These are phyloP conservation scores for Huntiella bhutanensis DNA, from an alignment of 2,329 filamentous ascomycete species.

Conservation along the genomic window DNA sequence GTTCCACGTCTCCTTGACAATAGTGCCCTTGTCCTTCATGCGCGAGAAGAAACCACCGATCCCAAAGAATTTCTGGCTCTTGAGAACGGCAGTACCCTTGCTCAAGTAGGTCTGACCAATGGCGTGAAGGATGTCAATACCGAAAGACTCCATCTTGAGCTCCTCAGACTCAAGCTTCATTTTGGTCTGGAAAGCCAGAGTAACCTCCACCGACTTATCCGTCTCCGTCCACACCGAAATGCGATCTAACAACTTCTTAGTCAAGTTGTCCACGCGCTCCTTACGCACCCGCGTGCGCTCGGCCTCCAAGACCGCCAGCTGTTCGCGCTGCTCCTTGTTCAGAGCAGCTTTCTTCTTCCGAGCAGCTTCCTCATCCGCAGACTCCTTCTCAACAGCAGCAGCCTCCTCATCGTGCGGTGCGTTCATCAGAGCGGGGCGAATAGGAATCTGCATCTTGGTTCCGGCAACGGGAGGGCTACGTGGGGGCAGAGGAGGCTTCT, in stretches of 20 bases:
- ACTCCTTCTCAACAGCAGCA: conserved; percentile 41
- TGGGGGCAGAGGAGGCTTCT: conserved; percentile 2
- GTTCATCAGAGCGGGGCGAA: conserved; percentile 76
- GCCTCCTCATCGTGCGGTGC: conserved; percentile 51
- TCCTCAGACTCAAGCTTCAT: conserved; percentile 90
- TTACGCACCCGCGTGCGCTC: conserved; percentile 71
- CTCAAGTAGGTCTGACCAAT: conserved; percentile 80
- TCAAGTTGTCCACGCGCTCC: conserved; percentile 71
- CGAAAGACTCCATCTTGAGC: conserved; percentile 97
- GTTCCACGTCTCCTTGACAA: conserved; percentile 97
- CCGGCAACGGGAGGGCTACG: conserved; percentile 14
- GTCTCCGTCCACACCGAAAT: conserved; percentile 95
- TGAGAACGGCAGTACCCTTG: conserved; percentile 74
- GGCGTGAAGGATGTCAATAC: conserved; percentile 85
- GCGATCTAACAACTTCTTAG: conserved; percentile 71
- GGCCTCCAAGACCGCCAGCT: conserved; percentile 70
- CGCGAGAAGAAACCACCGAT: conserved; percentile 88
- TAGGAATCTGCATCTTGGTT: conserved; percentile 39
- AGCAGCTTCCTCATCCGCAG: conserved; percentile 41
- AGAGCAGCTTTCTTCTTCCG: conserved; percentile 80
- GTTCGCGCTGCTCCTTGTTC: conserved; percentile 81
- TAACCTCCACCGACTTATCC: conserved; percentile 72
- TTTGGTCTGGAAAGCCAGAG: conserved; percentile 80
- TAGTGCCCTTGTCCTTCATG: conserved; percentile 86
- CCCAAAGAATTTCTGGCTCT: conserved; percentile 91